phyloP scores from a whole-genome alignment of 2,329 filamentous ascomycete species.

The Phialophora expanda region DNA sequence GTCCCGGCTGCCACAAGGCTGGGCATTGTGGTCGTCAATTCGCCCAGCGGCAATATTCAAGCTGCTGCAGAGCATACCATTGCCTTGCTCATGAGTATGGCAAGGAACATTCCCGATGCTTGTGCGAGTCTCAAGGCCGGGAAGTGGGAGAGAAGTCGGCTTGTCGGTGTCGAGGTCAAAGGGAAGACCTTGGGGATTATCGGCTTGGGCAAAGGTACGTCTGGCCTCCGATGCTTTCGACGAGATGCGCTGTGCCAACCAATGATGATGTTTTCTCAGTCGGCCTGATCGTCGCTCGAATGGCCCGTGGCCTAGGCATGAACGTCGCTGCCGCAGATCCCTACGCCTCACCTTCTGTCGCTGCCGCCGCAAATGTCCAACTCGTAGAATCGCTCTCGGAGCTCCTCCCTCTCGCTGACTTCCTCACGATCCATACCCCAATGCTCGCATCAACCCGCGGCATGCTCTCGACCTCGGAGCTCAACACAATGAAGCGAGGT shows the following conservation, averaged over 20 bases:
- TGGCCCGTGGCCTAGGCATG: conserved; percentile 79
- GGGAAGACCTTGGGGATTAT: conserved; percentile 78
- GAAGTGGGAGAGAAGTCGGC: conserved; percentile 74
- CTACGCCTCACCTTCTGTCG: conserved; percentile 75
- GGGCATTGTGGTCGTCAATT: conserved; percentile 81
- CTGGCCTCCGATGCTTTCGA: neutral
- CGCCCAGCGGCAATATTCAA: conserved; percentile 77
- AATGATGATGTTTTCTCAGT: conserved; percentile 47
- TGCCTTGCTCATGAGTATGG: conserved; percentile 73
- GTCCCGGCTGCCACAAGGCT: conserved; percentile 72
- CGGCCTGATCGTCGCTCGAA: conserved; percentile 78
- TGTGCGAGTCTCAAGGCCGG: conserved; percentile 72
- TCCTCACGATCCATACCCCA: conserved; percentile 81
- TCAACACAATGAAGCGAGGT: conserved; percentile 73
- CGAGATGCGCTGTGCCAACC: conserved; percentile 13
- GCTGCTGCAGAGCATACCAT: conserved; percentile 81
- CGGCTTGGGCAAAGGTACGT: conserved; percentile 73
- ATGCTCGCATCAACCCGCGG: conserved; percentile 77
- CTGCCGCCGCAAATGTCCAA: conserved; percentile 68
- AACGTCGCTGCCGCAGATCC: conserved; percentile 75
- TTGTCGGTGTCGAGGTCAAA: conserved; percentile 78
- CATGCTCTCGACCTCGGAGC: conserved; percentile 70
- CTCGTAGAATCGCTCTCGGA: conserved; percentile 63
- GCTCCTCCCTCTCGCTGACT: conserved; percentile 71
- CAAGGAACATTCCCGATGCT: conserved; percentile 73